A percentile compares a stretch with the other conserved stretches of the same genome.
Conservation (phyloP, 441 rosid genomes). For the Jatropha multifida region DNA sequence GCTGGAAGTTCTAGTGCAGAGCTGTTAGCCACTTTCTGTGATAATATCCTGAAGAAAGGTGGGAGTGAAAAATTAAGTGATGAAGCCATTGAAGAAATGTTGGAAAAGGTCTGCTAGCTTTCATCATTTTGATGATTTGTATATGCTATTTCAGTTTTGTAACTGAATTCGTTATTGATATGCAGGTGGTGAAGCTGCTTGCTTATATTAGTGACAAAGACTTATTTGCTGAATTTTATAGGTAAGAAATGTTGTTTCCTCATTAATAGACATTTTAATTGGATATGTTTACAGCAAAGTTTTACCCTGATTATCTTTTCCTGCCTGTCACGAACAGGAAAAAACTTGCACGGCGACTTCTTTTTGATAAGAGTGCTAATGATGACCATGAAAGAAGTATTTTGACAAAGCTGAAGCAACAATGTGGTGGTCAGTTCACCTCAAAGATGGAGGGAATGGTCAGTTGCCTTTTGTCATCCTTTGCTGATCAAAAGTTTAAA, state of each 20-base stretch:
- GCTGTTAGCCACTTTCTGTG: conserved; percentile 87
- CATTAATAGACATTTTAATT: neutral
- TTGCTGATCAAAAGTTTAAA: conserved; percentile 7
- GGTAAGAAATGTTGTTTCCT: conserved; percentile 33
- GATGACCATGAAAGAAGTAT: conserved; percentile 97
- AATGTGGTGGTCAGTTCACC: conserved; percentile 95
- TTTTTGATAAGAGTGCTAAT: conserved; percentile 94
- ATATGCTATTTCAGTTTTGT: neutral
- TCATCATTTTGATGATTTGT: neutral
- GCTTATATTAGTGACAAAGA: conserved; percentile 93
- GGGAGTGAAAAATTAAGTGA: conserved; percentile 94
- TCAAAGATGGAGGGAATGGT: conserved; percentile 99
- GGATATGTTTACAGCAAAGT: neutral
- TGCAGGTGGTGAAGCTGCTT: conserved; percentile 80
- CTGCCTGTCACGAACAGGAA: conserved; percentile 45
- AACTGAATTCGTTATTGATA: conserved; percentile 14
- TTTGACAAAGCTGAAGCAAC: conserved; percentile 91
- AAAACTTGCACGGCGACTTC: conserved; percentile 88
- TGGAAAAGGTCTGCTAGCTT: conserved; percentile 67
- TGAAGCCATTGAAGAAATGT: conserved; percentile 93
- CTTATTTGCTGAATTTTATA: conserved; percentile 87
- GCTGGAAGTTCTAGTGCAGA: conserved; percentile 97
- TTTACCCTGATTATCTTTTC: neutral
- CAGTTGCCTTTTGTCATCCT: conserved; percentile 27
- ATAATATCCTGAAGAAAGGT: conserved; percentile 93